Evolutionary conservation across 2,329 filamentous ascomycete species (phyloP).

Genomic region (Paracorniculantispora psalliotae): DNA sequence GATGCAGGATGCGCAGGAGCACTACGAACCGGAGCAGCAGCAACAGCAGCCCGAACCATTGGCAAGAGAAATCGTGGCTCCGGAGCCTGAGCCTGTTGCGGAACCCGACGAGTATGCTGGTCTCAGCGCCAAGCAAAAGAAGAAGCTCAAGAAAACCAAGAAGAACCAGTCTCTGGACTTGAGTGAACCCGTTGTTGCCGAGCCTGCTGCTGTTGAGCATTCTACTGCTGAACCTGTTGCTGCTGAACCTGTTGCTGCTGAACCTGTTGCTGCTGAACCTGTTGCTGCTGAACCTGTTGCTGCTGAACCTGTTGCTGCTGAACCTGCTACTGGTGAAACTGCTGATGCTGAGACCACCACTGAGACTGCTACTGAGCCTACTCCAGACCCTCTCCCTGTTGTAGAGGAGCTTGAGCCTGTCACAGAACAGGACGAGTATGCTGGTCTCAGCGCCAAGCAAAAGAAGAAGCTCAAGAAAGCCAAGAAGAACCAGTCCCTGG

Average conservation of each 20-base stretch:
- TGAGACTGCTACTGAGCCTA: background rate
- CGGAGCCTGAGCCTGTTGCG: conserved; percentile 5
- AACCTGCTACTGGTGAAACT: background rate
- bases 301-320: background rate
- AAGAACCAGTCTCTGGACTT: conserved; percentile 15
- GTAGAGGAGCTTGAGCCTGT: background rate
- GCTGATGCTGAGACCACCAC: background rate
- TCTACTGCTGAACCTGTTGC: background rate
- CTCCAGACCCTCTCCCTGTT: background rate
- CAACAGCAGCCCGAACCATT: conserved; percentile 7
- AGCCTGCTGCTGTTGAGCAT: background rate
- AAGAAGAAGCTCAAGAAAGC: conserved; percentile 24
- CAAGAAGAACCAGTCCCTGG: conserved; percentile 17
- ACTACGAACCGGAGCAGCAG: conserved; percentile 9
- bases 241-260: background rate
- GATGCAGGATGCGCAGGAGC: conserved; percentile 8
- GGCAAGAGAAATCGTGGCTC: background rate
- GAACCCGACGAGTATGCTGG: conserved; percentile 12
- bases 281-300: background rate
- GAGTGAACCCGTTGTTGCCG: background rate
- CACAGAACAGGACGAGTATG: background rate
- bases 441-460: conserved; percentile 18
- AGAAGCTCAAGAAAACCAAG: conserved; percentile 23
- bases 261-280: background rate
- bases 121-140: conserved; percentile 20